Evolutionary conservation across 2,329 filamentous ascomycete species (phyloP), one percentile per base, ranked within the genome.

Genomic region (Hortaea werneckii): DNA sequence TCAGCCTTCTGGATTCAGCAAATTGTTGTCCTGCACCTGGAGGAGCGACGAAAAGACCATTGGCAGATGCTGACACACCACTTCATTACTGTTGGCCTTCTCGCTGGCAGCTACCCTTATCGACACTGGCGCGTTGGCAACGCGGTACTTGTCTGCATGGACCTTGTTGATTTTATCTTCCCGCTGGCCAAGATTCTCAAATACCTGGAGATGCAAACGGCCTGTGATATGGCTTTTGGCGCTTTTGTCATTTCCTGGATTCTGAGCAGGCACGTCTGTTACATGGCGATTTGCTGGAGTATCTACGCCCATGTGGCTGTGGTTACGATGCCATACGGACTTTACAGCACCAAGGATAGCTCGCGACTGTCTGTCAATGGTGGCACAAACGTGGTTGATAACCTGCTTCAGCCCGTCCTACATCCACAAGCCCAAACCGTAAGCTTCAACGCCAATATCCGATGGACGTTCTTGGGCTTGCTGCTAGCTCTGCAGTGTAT

Each of bases 41-140:
- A 98, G 67, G 86, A 94, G 68, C 80, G 85, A 54, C 79, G 92
- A 59, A 96, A 96, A 70, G 92, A 98, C 59, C 84, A 95, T 67
- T 85, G 80, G 71, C 90, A 96, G 67, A 96, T 96, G 92, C 80
- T 96, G 55, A 83, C 80, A 12, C 92, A 96, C 66, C 92, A 98
- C 69, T 78, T 95, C 62, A 81, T 96, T 63, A 98, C 92, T 13
- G 86, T 82, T 59, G 72, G 74, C 5, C 79, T 98, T 39, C 81
- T 98, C 53, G 80, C 81, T 47, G 77, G 81, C 29, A 90, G 85
- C 53, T 96, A 96, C 65, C 78, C 81, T 54, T 95, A 94, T 64
- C 82, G 90, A 61, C 82, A 87, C 61, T 94, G 84, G 46, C 83
- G 85, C 40, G 86, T 95, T 28, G 90, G 87, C 45, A 92, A 89